These are phyloP conservation scores for Deinandra increscens DNA, from an alignment of 129 eudicot species.

Conservation along the genomic window DNA sequence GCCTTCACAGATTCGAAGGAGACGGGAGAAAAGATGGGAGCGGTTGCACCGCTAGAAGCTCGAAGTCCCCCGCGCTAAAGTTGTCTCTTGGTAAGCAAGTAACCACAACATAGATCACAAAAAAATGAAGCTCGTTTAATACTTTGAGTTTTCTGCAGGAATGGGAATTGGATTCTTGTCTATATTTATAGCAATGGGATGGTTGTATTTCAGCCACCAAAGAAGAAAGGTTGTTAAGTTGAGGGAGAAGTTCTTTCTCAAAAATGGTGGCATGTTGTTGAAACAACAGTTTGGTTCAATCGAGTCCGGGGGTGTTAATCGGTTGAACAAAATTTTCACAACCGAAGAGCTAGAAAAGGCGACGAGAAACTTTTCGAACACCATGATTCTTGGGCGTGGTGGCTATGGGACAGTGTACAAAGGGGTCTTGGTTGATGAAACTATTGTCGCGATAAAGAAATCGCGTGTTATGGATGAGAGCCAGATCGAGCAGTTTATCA, in stretches of 20 bases:
- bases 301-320: background rate
- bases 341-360: background rate
- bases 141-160: background rate
- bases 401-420: background rate
- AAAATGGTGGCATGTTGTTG: background rate
- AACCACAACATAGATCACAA: too few species aligned
- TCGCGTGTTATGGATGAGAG: background rate
- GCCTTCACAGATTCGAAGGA: background rate
- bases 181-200: slow-evolving; percentile 1
- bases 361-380: background rate
- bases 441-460: background rate
- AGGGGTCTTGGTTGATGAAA: background rate
- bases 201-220: slow-evolving; percentile 2
- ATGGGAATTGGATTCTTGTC: background rate
- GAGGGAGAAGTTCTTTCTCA: background rate
- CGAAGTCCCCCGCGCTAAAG: background rate
- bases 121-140: too few species aligned
- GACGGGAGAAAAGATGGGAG: background rate
- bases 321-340: background rate
- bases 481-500: slow-evolving; percentile 1
- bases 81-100: background rate
- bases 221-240: background rate
- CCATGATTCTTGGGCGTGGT: slow-evolving; percentile 2
- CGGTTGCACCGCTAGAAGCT: background rate
- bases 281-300: background rate